A percentile compares a stretch with the other conserved stretches of the same genome.
Evolutionary conservation across 106 monocot species (phyloP).

Genomic region (Dioscorea zingiberensis): DNA sequence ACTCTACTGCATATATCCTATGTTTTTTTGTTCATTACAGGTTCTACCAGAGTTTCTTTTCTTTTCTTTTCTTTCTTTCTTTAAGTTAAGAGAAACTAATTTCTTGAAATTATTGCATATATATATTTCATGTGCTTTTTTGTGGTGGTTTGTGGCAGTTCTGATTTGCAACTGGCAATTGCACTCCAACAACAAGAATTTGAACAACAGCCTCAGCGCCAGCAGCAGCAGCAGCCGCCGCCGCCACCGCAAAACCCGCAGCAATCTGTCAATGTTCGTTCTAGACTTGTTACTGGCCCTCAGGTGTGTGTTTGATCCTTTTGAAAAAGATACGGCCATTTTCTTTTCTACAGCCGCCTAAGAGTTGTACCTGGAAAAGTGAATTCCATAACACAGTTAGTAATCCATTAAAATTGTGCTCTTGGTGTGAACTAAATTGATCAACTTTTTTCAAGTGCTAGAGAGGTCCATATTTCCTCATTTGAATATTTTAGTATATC

Average conservation of each 20-base stretch:
- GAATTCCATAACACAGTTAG: background rate
- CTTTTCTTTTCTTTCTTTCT: too few species aligned
- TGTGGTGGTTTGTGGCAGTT: too few species aligned
- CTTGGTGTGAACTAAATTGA: background rate
- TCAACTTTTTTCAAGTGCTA: too few species aligned
- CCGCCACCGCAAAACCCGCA: constrained; percentile 29
- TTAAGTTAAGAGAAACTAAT: too few species aligned
- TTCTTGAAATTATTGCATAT: too few species aligned
- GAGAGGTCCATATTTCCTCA: too few species aligned
- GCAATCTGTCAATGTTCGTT: constrained; percentile 30
- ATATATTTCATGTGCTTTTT: background rate
- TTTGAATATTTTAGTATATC: too few species aligned
- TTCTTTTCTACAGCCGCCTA: background rate
- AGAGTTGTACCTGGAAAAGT: background rate
- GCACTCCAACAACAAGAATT: constrained; percentile 82
- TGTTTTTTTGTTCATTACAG: too few species aligned
- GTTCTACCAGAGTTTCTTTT: too few species aligned
- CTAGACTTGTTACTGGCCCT: constrained; percentile 54
- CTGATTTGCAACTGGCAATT: constrained; percentile 79
- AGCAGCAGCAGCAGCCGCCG: constrained; percentile 19
- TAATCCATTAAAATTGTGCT: background rate
- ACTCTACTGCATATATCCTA: too few species aligned
- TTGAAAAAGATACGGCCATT: background rate
- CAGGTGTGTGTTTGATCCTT: constrained; percentile 28
- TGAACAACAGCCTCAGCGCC: constrained; percentile 45